phyloP scores from a whole-genome alignment of 192 early-diverging fungal species.

The Coemansia sp. region DNA sequence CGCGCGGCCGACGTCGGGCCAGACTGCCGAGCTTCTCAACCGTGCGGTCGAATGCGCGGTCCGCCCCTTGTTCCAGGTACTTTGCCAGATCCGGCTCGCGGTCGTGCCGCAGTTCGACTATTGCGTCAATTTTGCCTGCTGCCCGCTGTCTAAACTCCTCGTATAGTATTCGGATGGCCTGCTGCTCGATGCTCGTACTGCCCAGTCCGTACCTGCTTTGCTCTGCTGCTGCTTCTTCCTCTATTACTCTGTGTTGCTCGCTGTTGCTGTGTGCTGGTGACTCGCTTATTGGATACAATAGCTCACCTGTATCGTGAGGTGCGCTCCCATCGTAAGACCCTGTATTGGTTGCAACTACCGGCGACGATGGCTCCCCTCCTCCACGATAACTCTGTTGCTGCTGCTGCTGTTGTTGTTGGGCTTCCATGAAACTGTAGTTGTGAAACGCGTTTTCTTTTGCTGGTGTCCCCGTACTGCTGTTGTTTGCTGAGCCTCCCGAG shows the following conservation, averaged over 20 bases:
- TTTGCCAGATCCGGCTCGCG: slow-evolving; percentile 62
- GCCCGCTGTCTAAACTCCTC: slow-evolving; percentile 49
- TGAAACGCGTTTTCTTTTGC: slow-evolving; percentile 32
- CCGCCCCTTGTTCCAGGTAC: slow-evolving; percentile 64
- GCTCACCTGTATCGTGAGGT: no score
- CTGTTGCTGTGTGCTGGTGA: slow-evolving; percentile 4
- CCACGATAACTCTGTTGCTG: neutral
- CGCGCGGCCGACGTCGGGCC: slow-evolving; percentile 80
- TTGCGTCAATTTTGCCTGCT: slow-evolving; percentile 35
- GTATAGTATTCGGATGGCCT: slow-evolving; percentile 46
- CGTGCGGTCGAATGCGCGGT: slow-evolving; percentile 80
- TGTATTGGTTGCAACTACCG: no score
- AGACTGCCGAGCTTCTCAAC: slow-evolving; percentile 75
- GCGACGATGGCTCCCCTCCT: neutral
- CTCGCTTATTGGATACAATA: slow-evolving; percentile 2
- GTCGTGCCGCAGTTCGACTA: slow-evolving; percentile 54
- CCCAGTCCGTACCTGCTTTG: neutral
- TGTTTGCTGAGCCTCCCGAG: neutral
- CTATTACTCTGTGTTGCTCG: neutral
- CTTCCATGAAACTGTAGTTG: slow-evolving; percentile 52
- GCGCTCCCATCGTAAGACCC: no score
- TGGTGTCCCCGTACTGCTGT: neutral
- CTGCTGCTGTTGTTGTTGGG: slow-evolving; percentile 16
- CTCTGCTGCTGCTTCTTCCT: neutral
- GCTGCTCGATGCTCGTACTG: slow-evolving; percentile 42